phyloP scores from a whole-genome alignment of 129 eudicot genomes.

The Cynara cardunculus region DNA sequence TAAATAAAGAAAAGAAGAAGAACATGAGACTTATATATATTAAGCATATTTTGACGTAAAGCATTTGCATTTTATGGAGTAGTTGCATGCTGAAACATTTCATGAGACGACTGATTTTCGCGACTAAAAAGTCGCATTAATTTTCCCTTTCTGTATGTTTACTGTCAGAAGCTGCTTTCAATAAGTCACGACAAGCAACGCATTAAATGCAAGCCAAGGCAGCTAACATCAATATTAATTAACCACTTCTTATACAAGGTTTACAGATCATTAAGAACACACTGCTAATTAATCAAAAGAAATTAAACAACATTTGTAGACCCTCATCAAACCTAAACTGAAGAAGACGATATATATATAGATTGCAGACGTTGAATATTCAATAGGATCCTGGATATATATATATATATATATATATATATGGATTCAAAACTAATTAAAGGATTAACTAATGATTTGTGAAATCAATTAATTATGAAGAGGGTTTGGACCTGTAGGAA shows the following conservation, averaged over 20 bases:
- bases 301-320: neutral
- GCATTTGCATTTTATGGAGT: too few relatives aligned
- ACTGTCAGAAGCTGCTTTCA: neutral
- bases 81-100: neutral
- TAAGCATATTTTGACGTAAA: too few relatives aligned
- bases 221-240: neutral
- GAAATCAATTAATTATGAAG: conserved; percentile 51
- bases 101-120: neutral
- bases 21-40: too few relatives aligned
- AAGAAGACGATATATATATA: too few relatives aligned
- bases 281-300: neutral
- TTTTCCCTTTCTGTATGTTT: neutral
- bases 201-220: neutral
- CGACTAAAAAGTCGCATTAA: neutral
- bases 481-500: conserved; percentile 83
- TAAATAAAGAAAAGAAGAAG: too few relatives aligned
- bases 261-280: neutral
- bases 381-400: too few relatives aligned
- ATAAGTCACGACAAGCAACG: neutral
- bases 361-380: too few relatives aligned
- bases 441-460: neutral
- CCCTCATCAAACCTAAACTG: neutral
- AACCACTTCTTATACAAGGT: neutral
- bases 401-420: too few relatives aligned
- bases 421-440: too few relatives aligned